A percentile compares a stretch with the other conserved stretches of the same genome.
Evolutionary conservation across 2,329 filamentous ascomycete species (phyloP).

Genomic region (Cladophialophora psammophila): DNA sequence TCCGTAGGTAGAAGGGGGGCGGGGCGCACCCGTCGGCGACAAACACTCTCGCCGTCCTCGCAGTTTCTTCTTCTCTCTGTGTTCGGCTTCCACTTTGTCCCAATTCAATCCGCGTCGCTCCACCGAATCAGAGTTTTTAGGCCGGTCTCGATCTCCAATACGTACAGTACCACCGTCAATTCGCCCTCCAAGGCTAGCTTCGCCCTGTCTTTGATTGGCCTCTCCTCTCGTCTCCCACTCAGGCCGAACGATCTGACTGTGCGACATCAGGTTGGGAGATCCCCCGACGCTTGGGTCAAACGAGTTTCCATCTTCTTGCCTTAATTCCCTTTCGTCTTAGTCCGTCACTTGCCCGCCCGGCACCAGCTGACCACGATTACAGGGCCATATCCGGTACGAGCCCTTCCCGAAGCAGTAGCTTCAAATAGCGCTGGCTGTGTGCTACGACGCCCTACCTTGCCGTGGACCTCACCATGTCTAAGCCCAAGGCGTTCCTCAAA

Average conservation of each 20-base stretch:
- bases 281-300: not conserved
- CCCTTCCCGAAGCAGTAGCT: not conserved
- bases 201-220: constrained; percentile 6
- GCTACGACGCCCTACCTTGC: not conserved
- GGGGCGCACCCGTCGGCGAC: not conserved
- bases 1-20: not conserved
- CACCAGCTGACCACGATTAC: not conserved
- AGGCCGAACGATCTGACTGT: not conserved
- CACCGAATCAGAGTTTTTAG: constrained; percentile 4
- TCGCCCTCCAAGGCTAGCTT: not conserved
- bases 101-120: not conserved
- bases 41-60: not conserved
- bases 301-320: not conserved
- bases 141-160: not conserved
- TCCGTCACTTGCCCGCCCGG: not conserved
- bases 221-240: constrained; percentile 4
- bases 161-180: not conserved
- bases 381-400: not conserved
- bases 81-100: not conserved
- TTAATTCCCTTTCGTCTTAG: not conserved
- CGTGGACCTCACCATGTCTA: constrained; percentile 30
- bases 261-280: constrained; percentile 1
- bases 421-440: not conserved
- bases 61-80: not conserved
- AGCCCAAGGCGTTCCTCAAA: constrained; percentile 41